A percentile compares a stretch with the other conserved stretches of the same genome.
phyloP scores from a whole-genome alignment of 176 grass and related monocot species.

The Panicum miliaceum region DNA sequence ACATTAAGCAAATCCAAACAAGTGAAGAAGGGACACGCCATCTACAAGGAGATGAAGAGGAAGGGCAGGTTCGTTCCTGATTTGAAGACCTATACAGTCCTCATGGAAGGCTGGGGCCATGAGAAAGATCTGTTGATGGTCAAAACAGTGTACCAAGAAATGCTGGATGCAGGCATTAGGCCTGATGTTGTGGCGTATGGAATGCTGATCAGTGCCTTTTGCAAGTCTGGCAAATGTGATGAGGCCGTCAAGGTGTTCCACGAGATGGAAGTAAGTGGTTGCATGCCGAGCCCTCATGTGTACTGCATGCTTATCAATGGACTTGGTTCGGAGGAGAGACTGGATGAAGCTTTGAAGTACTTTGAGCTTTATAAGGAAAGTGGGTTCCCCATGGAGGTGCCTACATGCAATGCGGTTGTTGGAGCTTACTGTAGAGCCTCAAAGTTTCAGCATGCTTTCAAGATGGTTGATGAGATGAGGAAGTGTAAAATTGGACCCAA shows the following conservation, averaged over 20 bases:
- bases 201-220: slow-evolving; percentile 72
- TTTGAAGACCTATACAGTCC: slow-evolving; percentile 51
- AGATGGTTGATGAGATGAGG: slow-evolving; percentile 70
- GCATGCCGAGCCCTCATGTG: slow-evolving; percentile 69
- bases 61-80: slow-evolving; percentile 55
- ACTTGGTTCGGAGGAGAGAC: slow-evolving; percentile 55
- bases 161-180: slow-evolving; percentile 58
- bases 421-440: slow-evolving; percentile 65
- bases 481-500: slow-evolving; percentile 61
- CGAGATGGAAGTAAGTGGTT: slow-evolving; percentile 63
- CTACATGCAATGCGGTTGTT: slow-evolving; percentile 76
- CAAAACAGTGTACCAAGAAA: slow-evolving; percentile 59
- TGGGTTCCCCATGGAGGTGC: slow-evolving; percentile 59
- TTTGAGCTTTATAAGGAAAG: slow-evolving; percentile 70
- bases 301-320: slow-evolving; percentile 80
- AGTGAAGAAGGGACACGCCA: slow-evolving; percentile 61
- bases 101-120: slow-evolving; percentile 57
- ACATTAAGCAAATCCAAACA: slow-evolving; percentile 66
- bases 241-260: slow-evolving; percentile 72
- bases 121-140: slow-evolving; percentile 52
- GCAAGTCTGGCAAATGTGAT: slow-evolving; percentile 59
- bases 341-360: slow-evolving; percentile 72
- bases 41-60: slow-evolving; percentile 70
- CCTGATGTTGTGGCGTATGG: slow-evolving; percentile 63
- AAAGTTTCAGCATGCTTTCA: slow-evolving; percentile 69